Base-by-base conservation (phyloP, 441 rosid genomes). In the Iberis amara region DNA sequence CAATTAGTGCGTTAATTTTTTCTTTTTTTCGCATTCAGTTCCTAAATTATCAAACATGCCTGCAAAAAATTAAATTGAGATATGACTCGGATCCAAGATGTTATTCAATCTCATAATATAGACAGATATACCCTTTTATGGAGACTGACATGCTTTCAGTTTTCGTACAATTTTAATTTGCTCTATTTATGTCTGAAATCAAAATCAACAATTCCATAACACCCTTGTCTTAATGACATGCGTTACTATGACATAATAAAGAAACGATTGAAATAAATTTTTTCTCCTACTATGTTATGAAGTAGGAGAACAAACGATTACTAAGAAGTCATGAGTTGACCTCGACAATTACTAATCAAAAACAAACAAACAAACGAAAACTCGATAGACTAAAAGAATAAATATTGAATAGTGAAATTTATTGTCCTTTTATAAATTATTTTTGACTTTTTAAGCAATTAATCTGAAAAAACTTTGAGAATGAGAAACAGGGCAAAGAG, bases 141-240 rank as follows among this genome's bases (percentile, higher is more conserved):
- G 56, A 46, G 70, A 66, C 52, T 54, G 61, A 66, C 61, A 47
- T 47, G 47, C 27, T 54, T 59, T 40, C 11, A 47, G 27, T 14
- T 11, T 53, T 53, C 56, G 65, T 53, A 66, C 61, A 52, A 11
- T 40, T 66, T 59, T 66, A 47, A 53, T 55, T 66, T 66, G 51
- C 61, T 11, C 47, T 33, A 59, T 66, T 53, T 41, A 59, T 59
- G 47, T 53, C 52, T 30, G 28, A 54, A 59, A 53, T 45, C 27
- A 40, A 48, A 52, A 47, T 66, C 52, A 28, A 54, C 28, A 41
- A 8, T 53, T 45, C 21, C 47, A 35, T 53, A 46, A 35, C 60
- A 66, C 23, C 24, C 8, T 39, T 65, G 15, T 24, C 2, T 8
- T 45, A 39, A 38, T 54, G 37, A 56, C 52, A 48, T 56, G n/a